A percentile compares a stretch with the other conserved stretches of the same genome.
phyloP scores from a whole-genome alignment of 371 early-diverging fungal genomes.

The Cokeromyces recurvatus region DNA sequence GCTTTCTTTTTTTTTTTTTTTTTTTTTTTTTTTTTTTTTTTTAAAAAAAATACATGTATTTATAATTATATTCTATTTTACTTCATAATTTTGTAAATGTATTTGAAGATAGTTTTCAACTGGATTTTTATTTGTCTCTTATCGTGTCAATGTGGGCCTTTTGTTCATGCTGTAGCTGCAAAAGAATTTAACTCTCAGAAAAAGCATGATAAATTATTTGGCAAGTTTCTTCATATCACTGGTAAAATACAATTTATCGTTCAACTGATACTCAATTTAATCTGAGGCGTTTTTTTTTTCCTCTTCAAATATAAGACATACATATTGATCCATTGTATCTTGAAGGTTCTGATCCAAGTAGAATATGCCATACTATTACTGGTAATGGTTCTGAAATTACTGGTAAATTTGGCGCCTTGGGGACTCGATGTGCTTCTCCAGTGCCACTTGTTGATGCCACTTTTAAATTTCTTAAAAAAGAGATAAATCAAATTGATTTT shows the following conservation, averaged over 20 bases:
- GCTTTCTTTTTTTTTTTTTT: too few species aligned
- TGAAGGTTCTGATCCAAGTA: constrained; percentile 20
- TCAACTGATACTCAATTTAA: too few species aligned
- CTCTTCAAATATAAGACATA: constrained; percentile 23
- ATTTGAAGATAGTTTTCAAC: too few species aligned
- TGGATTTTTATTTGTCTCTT: too few species aligned
- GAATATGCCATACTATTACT: constrained; percentile 22
- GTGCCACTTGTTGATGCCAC: constrained; percentile 26
- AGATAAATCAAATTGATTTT: constrained; percentile 35
- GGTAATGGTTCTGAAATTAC: constrained; percentile 4
- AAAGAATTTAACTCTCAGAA: too few species aligned
- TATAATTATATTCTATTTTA: too few species aligned
- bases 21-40: too few species aligned
- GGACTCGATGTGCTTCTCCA: constrained; percentile 37
- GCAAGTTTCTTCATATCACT: neutral
- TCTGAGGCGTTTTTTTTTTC: neutral
- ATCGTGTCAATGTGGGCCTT: too few species aligned
- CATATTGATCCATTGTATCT: constrained; percentile 34
- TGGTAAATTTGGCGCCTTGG: constrained; percentile 36
- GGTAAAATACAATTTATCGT: too few species aligned
- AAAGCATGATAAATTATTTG: neutral
- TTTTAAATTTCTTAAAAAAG: constrained; percentile 32
- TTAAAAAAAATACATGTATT: too few species aligned
- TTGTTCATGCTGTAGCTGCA: too few species aligned
- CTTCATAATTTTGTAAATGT: too few species aligned